A percentile compares a stretch with the other conserved stretches of the same genome.
Conservation (phyloP, 2,329 filamentous ascomycete genomes). For the Salinomyces thailandicus region DNA sequence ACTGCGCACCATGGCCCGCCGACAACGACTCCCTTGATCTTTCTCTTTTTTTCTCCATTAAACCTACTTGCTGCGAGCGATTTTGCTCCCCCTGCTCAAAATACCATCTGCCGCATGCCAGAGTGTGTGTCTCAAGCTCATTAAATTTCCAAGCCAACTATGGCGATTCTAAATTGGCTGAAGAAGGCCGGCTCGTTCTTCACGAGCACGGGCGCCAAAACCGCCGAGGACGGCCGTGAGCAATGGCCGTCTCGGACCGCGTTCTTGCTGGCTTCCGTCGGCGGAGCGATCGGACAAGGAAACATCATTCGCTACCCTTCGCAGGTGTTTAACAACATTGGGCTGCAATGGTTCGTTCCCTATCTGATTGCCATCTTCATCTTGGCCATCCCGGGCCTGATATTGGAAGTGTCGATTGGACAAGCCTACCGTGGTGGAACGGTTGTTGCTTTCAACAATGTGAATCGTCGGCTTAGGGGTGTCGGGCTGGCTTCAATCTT, state of each 20-base stretch:
- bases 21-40: neutral
- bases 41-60: neutral
- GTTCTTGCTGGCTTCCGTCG: neutral
- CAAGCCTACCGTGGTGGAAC: slow-evolving; percentile 40
- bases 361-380: slow-evolving; percentile 47
- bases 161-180: neutral
- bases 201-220: neutral
- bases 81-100: neutral
- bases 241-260: neutral
- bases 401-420: slow-evolving; percentile 45
- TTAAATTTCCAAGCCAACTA: neutral
- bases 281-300: neutral
- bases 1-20: neutral
- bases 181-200: neutral
- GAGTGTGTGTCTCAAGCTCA: neutral
- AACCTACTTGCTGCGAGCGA: too few species aligned
- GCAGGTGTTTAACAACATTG: slow-evolving; percentile 50
- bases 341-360: slow-evolving; percentile 52
- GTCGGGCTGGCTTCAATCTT: slow-evolving; percentile 44
- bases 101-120: neutral
- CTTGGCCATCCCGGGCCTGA: slow-evolving; percentile 46
- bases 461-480: slow-evolving; percentile 44
- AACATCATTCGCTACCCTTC: slow-evolving; percentile 43
- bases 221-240: neutral
- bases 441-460: slow-evolving; percentile 29